phyloP scores from a whole-genome alignment of 306 rosid species.

The Gastrolobium villosum region DNA sequence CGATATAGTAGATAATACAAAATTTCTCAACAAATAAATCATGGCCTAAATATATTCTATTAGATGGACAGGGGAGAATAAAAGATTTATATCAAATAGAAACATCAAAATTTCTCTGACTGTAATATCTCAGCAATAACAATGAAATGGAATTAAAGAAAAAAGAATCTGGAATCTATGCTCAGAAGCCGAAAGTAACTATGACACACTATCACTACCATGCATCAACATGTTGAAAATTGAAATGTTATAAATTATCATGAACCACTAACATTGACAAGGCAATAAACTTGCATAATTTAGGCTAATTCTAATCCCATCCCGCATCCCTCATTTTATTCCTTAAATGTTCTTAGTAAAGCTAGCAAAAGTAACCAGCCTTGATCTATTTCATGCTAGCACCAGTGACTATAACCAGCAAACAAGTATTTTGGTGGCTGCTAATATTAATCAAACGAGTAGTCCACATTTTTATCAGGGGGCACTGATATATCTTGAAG shows the following conservation, averaged over 20 bases:
- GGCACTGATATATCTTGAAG: constrained; percentile 11
- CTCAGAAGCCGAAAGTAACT: no score
- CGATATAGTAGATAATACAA: no score
- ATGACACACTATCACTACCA: no score
- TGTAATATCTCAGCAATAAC: no score
- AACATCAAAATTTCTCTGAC: no score
- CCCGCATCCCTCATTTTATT: constrained; percentile 1
- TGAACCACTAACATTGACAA: constrained; percentile 13
- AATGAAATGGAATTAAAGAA: no score
- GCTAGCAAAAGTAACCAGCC: constrained; percentile 2
- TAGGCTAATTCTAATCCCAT: constrained; percentile 26
- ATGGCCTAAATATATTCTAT: no score
- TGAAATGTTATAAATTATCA: not conserved
- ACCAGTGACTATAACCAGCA: not conserved
- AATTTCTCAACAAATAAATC: no score
- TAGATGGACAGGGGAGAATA: no score
- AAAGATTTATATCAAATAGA: no score
- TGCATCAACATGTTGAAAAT: no score
- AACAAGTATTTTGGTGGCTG: constrained; percentile 2
- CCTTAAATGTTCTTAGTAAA: not conserved
- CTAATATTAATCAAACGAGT: constrained; percentile 20
- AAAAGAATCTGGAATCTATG: no score
- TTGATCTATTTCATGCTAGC: constrained; percentile 9
- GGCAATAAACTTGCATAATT: constrained; percentile 4
- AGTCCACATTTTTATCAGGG: not conserved